phyloP scores from a whole-genome alignment of 2,329 filamentous ascomycete genomes.

The Periconia sp. region DNA sequence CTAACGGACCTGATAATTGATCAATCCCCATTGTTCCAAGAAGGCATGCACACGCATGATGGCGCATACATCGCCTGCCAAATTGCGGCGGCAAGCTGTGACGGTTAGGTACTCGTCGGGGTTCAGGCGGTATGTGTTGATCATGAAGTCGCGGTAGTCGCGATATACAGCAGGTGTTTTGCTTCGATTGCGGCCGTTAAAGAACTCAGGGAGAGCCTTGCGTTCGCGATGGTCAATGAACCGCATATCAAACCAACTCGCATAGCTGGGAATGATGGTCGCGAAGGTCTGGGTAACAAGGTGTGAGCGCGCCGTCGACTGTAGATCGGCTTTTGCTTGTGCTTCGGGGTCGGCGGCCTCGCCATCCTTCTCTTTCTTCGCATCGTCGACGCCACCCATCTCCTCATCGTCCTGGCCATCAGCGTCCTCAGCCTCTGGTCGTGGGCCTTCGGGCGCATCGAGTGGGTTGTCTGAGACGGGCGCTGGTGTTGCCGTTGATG shows the following conservation, averaged over 20 bases:
- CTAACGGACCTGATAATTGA: slow-evolving; percentile 90
- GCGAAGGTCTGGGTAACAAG: slow-evolving; percentile 92
- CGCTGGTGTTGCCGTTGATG: slow-evolving; percentile 63
- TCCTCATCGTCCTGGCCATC: slow-evolving; percentile 75
- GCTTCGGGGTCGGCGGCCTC: slow-evolving; percentile 53
- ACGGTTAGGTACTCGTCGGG: slow-evolving; percentile 96
- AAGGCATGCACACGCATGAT: slow-evolving; percentile 99
- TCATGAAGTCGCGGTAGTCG: slow-evolving; percentile 99
- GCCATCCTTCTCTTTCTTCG: slow-evolving; percentile 47
- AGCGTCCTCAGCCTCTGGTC: slow-evolving; percentile 61
- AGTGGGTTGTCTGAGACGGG: slow-evolving; percentile 68
- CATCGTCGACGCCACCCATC: slow-evolving; percentile 53
- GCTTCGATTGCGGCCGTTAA: slow-evolving; percentile 97
- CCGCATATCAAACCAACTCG: slow-evolving; percentile 99
- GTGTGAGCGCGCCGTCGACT: slow-evolving; percentile 88
- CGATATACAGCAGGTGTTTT: slow-evolving; percentile 98
- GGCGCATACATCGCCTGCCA: slow-evolving; percentile 96
- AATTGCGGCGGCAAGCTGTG: slow-evolving; percentile 90
- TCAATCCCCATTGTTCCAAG: slow-evolving; percentile 96
- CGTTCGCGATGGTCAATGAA: slow-evolving; percentile 87
- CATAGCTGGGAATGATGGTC: slow-evolving; percentile 96
- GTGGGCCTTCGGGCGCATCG: slow-evolving; percentile 70
- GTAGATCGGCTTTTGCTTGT: slow-evolving; percentile 79
- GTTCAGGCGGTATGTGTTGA: slow-evolving; percentile 97
- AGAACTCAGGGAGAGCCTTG: slow-evolving; percentile 96